Evolutionary conservation across 2,329 filamentous ascomycete species (phyloP).

Genomic region (Tolypocladium endophyticum): DNA sequence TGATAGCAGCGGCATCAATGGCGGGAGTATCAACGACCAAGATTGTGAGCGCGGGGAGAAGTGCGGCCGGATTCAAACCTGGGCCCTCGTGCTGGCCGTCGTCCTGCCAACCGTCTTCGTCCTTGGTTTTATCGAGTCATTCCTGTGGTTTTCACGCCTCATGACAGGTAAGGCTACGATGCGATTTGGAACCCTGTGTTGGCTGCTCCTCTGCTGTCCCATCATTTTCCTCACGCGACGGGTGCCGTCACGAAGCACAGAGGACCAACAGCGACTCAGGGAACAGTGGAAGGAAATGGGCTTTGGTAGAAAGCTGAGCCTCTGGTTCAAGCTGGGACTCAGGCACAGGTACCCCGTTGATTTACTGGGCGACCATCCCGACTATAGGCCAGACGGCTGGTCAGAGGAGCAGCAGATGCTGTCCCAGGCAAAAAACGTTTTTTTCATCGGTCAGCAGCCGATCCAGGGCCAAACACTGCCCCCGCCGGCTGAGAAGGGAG

Average conservation of each 20-base stretch:
- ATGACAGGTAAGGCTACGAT: slow-evolving; percentile 18
- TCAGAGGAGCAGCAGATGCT: background rate
- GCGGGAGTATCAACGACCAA: background rate
- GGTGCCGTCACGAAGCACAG: slow-evolving; percentile 2
- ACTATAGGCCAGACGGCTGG: background rate
- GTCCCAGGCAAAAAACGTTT: background rate
- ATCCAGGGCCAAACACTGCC: background rate
- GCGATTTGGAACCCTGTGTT: slow-evolving; percentile 17
- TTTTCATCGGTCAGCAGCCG: background rate
- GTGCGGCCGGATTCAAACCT: slow-evolving; percentile 1
- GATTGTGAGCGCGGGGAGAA: background rate
- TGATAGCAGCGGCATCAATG: background rate
- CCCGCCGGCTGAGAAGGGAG: background rate
- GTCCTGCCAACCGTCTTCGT: slow-evolving; percentile 17
- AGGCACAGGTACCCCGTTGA: slow-evolving; percentile 7
- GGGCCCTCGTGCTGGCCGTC: slow-evolving; percentile 14
- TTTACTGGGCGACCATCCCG: slow-evolving; percentile 6
- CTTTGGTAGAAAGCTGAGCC: slow-evolving; percentile 3
- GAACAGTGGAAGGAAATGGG: slow-evolving; percentile 6
- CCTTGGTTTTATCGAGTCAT: slow-evolving; percentile 18
- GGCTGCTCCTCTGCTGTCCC: slow-evolving; percentile 11
- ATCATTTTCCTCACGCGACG: slow-evolving; percentile 7
- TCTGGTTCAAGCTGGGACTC: slow-evolving; percentile 10
- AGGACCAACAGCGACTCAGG: slow-evolving; percentile 6
- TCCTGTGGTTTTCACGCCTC: slow-evolving; percentile 19